Evolutionary conservation across 768 basidiomycete genomes (phyloP).

Genomic region (Tephrocybe sp.): DNA sequence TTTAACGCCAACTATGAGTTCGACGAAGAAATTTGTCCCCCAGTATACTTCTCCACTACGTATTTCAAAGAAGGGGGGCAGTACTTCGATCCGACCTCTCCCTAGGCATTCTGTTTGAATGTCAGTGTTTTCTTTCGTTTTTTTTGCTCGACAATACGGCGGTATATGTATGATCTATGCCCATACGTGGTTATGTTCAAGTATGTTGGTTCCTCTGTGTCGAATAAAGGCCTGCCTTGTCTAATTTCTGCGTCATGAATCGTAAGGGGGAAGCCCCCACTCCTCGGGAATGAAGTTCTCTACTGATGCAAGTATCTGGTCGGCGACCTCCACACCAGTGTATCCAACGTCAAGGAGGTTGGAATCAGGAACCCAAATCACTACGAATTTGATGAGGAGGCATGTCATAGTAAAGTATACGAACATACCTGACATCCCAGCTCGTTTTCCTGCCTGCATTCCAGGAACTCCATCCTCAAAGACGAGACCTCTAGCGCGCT

Average conservation of each 20-base stretch:
- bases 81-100: neutral
- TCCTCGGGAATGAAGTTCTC: conserved; percentile 77
- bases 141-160: too few relatives aligned
- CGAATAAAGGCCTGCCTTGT: too few relatives aligned
- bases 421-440: conserved; percentile 78
- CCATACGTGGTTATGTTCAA: too few relatives aligned
- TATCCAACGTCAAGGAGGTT: conserved; percentile 58
- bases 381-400: conserved; percentile 32
- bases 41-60: conserved; percentile 12
- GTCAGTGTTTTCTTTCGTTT: too few relatives aligned
- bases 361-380: conserved; percentile 83
- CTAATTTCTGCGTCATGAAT: neutral
- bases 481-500: conserved; percentile 66
- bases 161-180: too few relatives aligned
- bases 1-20: neutral
- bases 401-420: neutral
- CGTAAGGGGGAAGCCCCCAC: conserved; percentile 81
- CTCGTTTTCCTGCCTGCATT: conserved; percentile 77
- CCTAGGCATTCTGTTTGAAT: too few relatives aligned
- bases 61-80: conserved; percentile 10
- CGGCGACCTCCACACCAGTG: conserved; percentile 49
- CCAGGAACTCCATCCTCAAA: conserved; percentile 84
- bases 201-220: too few relatives aligned
- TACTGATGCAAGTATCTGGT: conserved; percentile 60
- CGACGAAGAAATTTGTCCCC: conserved; percentile 4